Conservation (phyloP, 2,329 filamentous ascomycete genomes). For the Colletotrichum somersetense region DNA sequence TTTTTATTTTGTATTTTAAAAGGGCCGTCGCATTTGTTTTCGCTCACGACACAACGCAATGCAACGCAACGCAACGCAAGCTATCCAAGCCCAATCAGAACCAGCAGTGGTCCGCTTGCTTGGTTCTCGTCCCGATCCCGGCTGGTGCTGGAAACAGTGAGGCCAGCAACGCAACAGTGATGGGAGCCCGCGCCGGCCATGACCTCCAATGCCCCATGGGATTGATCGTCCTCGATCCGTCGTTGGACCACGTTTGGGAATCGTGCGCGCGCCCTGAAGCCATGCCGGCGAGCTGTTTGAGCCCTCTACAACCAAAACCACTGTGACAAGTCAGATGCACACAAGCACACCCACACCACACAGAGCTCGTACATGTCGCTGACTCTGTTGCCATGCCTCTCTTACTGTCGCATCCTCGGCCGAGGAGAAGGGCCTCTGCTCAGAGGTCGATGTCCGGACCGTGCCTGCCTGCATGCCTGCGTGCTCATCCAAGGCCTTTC, state of each 20-base stretch:
- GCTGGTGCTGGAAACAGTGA: slow-evolving; percentile 2
- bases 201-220: background rate
- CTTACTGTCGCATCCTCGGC: slow-evolving; percentile 34
- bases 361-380: slow-evolving; percentile 36
- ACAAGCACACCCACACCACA: slow-evolving; percentile 39
- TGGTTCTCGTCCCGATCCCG: slow-evolving; percentile 9
- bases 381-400: slow-evolving; percentile 35
- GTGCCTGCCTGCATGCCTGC: slow-evolving; percentile 18
- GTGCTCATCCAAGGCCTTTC: slow-evolving; percentile 26
- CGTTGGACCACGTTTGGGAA: slow-evolving; percentile 34
- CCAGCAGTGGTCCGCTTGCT: slow-evolving; percentile 5
- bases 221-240: slow-evolving; percentile 35
- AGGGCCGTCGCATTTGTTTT: slow-evolving; percentile 5
- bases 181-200: slow-evolving; percentile 16
- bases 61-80: background rate
- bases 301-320: slow-evolving; percentile 27
- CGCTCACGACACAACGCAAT: slow-evolving; percentile 15
- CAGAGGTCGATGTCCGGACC: slow-evolving; percentile 24
- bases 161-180: slow-evolving; percentile 35
- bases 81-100: slow-evolving; percentile 24
- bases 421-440: slow-evolving; percentile 32
- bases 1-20: background rate
- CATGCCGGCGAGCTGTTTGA: slow-evolving; percentile 28
- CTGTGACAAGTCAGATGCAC: slow-evolving; percentile 41
- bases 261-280: slow-evolving; percentile 27